phyloP scores from a whole-genome alignment of 2,329 filamentous ascomycete genomes.

The Sarocladium kiliense region DNA sequence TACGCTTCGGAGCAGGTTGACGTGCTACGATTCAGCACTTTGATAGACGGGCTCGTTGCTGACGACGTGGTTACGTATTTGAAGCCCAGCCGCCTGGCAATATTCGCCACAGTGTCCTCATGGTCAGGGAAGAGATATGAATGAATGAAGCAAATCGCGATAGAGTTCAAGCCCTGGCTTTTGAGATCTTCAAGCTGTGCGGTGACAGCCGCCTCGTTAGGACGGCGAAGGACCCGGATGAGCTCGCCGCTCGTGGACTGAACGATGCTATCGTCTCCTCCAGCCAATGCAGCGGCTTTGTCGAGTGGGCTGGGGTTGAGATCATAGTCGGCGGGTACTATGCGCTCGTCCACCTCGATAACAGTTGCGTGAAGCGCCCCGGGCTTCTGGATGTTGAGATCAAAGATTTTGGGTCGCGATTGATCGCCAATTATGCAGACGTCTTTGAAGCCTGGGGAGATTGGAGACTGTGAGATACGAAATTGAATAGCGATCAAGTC shows the following conservation, averaged over 20 bases:
- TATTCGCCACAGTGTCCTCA: conserved; percentile 65
- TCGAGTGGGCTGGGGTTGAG: conserved; percentile 52
- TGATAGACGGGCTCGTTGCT: conserved; percentile 67
- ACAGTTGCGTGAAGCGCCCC: conserved; percentile 63
- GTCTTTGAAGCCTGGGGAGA: conserved; percentile 50
- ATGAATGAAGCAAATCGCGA: conserved; percentile 84
- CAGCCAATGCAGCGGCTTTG: conserved; percentile 25
- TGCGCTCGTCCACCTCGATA: conserved; percentile 65
- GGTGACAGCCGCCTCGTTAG: conserved; percentile 43
- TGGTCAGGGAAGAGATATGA: conserved; percentile 82
- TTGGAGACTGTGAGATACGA: too few relatives aligned
- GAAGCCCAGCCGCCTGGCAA: conserved; percentile 73
- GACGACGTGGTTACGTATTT: conserved; percentile 62
- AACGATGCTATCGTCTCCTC: too few relatives aligned
- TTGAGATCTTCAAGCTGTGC: conserved; percentile 55
- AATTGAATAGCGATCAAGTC: too few relatives aligned
- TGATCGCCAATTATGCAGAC: conserved; percentile 71
- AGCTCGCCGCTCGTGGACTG: conserved; percentile 62
- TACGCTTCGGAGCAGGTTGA: conserved; percentile 69
- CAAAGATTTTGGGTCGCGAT: conserved; percentile 66
- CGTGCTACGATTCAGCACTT: conserved; percentile 60
- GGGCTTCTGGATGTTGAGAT: conserved; percentile 61
- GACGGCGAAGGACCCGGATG: conserved; percentile 54
- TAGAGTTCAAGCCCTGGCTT: conserved; percentile 64
- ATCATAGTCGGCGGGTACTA: conserved; percentile 69